Conservation (phyloP, 176 grass and related monocot species). For the Oryza officinalis region DNA sequence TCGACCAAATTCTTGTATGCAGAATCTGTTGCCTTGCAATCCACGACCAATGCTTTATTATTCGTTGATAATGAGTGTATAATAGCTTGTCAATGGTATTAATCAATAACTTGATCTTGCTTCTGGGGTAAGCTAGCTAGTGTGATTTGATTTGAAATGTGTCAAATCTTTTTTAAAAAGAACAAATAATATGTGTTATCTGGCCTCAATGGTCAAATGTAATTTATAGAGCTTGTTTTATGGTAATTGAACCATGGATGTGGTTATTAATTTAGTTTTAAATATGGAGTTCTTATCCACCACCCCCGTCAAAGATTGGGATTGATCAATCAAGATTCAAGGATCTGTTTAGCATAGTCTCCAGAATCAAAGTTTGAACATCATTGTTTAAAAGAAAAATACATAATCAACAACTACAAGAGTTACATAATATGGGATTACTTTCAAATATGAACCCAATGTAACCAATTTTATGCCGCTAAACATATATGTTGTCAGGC, state of each 20-base stretch:
- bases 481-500: neutral
- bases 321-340: neutral
- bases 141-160: neutral
- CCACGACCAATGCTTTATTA: neutral
- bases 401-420: neutral
- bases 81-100: neutral
- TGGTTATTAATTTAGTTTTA: neutral
- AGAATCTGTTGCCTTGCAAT: constrained; percentile 16
- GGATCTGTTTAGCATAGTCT: neutral
- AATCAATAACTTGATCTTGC: neutral
- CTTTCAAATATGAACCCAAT: neutral
- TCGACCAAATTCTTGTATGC: neutral
- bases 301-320: neutral
- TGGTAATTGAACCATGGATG: neutral
- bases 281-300: neutral
- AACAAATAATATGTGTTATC: neutral
- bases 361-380: neutral
- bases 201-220: neutral
- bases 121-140: neutral
- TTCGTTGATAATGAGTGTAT: neutral
- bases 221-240: neutral
- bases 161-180: neutral
- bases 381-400: neutral
- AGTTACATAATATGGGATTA: neutral
- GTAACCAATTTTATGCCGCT: neutral